Conservation (phyloP, 768 basidiomycete species). For the Candolleomyces aberdarensis region DNA sequence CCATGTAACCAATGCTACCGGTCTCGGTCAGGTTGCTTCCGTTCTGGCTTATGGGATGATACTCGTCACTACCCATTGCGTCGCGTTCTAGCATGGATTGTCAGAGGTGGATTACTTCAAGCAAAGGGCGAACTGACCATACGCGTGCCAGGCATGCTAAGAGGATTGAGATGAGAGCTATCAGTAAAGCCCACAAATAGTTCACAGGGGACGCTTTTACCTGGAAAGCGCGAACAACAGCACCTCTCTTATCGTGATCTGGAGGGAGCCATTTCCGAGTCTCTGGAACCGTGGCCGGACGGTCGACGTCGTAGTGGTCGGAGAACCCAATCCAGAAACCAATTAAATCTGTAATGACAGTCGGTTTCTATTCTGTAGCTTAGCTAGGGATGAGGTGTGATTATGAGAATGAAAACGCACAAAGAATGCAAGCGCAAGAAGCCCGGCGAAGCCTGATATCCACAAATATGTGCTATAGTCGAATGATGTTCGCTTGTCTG, state of each 20-base stretch:
- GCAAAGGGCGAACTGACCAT: conserved; percentile 49
- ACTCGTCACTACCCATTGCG: conserved; percentile 92
- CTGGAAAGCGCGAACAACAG: conserved; percentile 76
- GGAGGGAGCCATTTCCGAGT: conserved; percentile 22
- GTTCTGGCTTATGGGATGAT: conserved; percentile 72
- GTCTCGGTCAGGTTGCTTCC: conserved; percentile 72
- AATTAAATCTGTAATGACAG: not conserved
- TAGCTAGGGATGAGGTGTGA: not conserved
- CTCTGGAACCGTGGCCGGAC: not conserved
- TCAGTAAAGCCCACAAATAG: not conserved
- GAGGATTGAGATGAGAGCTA: not conserved
- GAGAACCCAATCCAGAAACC: conserved; percentile 9
- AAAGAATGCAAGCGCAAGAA: not conserved
- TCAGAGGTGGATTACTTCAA: too few species aligned
- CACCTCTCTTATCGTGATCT: conserved; percentile 63
- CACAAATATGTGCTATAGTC: not conserved
- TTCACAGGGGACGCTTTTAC: conserved; percentile 36
- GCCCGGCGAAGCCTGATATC: not conserved
- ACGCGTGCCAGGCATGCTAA: conserved; percentile 85
- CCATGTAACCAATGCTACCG: conserved; percentile 84
- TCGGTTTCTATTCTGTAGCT: not conserved
- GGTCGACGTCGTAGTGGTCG: conserved; percentile 1
- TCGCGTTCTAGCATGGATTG: conserved; percentile 59
- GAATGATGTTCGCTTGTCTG: too few species aligned
- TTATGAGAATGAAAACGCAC: not conserved